Evolutionary conservation across 2,329 filamentous ascomycete genomes (phyloP).

Genomic region (Geosmithia morbida): DNA sequence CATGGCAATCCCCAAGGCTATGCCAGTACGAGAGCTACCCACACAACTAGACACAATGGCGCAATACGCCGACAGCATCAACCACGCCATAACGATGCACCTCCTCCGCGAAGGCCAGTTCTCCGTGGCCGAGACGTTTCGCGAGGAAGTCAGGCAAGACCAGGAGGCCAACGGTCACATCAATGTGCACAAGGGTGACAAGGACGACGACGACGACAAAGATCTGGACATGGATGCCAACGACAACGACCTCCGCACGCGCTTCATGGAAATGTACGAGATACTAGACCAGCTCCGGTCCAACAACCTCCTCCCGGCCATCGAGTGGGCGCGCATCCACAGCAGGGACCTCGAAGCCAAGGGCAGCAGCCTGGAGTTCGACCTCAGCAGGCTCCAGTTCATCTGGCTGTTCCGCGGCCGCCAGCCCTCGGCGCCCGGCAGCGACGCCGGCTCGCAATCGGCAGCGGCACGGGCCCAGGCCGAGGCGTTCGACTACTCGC

Average conservation of each 20-base stretch:
- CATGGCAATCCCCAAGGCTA: conserved; percentile 13
- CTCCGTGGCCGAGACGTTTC: conserved; percentile 70
- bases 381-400: conserved; percentile 80
- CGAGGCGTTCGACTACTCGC: conserved; percentile 63
- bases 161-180: conserved; percentile 10
- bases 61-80: conserved; percentile 63
- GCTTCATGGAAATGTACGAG: conserved; percentile 82
- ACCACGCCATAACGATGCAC: conserved; percentile 93
- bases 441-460: background rate
- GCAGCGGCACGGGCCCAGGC: conserved; percentile 33
- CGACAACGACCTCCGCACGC: conserved; percentile 48
- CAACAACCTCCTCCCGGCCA: conserved; percentile 67
- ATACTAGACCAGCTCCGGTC: conserved; percentile 68
- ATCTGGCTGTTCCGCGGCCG: conserved; percentile 70
- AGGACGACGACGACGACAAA: conserved; percentile 13
- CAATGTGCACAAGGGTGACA: conserved; percentile 4
- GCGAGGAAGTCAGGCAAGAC: conserved; percentile 46
- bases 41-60: conserved; percentile 71
- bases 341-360: conserved; percentile 58
- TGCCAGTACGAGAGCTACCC: conserved; percentile 46
- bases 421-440: background rate
- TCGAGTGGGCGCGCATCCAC: conserved; percentile 69
- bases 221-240: conserved; percentile 17
- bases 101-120: conserved; percentile 91
- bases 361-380: conserved; percentile 90